Evolutionary conservation across 2,329 filamentous ascomycete genomes (phyloP).

Genomic region (Talaromyces sp.): DNA sequence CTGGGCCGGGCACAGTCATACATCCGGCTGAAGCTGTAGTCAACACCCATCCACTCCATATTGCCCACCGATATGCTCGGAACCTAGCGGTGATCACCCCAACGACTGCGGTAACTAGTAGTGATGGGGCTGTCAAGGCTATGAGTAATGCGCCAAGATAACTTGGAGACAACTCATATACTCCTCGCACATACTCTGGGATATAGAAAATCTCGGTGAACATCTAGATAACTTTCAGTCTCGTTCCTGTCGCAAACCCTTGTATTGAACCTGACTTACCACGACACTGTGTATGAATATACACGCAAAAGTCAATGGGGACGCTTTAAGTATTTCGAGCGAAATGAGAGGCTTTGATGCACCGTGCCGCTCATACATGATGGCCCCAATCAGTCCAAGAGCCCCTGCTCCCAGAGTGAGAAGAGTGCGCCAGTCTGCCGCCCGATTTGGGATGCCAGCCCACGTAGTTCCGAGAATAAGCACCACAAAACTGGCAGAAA

Average conservation of each 20-base stretch:
- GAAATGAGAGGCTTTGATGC: conserved; percentile 7
- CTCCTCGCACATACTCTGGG: conserved; percentile 3
- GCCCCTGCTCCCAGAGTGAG: conserved; percentile 1
- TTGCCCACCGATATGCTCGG: conserved; percentile 5
- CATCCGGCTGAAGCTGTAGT: conserved; percentile 8
- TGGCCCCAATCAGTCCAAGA: neutral
- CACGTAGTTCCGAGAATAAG: conserved; percentile 6
- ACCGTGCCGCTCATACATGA: conserved; percentile 5
- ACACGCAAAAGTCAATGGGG: conserved; percentile 3
- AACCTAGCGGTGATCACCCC: conserved; percentile 1
- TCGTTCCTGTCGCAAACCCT: neutral
- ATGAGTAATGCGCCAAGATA: neutral
- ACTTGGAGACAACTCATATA: conserved; percentile 1
- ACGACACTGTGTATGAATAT: conserved; percentile 9
- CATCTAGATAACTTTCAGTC: conserved; percentile 7
- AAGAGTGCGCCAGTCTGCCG: neutral
- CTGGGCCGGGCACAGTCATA: neutral
- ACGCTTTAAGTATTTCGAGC: neutral
- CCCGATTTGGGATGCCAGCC: neutral
- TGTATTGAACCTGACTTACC: neutral
- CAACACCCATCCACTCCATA: conserved; percentile 10
- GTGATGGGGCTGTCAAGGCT: neutral
- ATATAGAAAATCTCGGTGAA: conserved; percentile 4
- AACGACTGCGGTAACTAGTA: neutral
- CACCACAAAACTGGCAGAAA: conserved; percentile 2